Conservation (phyloP, 495 filamentous ascomycete genomes). For the Daldinia caldariorum region DNA sequence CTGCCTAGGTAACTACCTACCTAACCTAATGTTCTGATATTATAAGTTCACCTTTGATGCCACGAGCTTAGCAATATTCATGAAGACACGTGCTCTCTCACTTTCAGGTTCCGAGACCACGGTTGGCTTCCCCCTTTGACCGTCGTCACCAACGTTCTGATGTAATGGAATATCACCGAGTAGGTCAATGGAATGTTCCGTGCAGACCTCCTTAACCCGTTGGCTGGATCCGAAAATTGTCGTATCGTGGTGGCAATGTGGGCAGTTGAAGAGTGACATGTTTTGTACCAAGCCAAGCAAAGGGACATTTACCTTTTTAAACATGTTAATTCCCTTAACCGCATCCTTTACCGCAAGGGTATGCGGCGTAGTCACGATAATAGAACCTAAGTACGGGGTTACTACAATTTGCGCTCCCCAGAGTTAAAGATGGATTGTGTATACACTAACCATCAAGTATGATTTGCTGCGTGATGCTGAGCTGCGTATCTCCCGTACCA, state of each 20-base stretch:
- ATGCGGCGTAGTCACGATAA: constrained; percentile 95
- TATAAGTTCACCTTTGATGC: constrained; percentile 59
- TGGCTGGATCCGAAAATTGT: constrained; percentile 76
- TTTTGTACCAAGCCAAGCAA: constrained; percentile 94
- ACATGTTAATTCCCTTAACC: constrained; percentile 90
- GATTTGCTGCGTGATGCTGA: constrained; percentile 92
- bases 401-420: background rate
- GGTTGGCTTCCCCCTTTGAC: constrained; percentile 87
- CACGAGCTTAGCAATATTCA: constrained; percentile 72
- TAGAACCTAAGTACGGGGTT: constrained; percentile 62
- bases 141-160: constrained; percentile 86
- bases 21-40: constrained; percentile 4
- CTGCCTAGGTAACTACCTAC: too few species aligned
- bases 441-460: constrained; percentile 72
- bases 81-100: constrained; percentile 74
- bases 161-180: constrained; percentile 92
- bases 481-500: constrained; percentile 92
- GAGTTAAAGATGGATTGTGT: background rate
- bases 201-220: constrained; percentile 55
- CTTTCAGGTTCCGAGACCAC: constrained; percentile 86
- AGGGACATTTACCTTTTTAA: constrained; percentile 78
- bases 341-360: constrained; percentile 90
- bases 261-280: constrained; percentile 89
- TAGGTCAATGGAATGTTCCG: constrained; percentile 73
- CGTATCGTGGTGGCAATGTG: constrained; percentile 76